These are phyloP conservation scores for Coemansia nantahalensis DNA, from an alignment of 192 early-diverging fungal species.

Conservation along the genomic window DNA sequence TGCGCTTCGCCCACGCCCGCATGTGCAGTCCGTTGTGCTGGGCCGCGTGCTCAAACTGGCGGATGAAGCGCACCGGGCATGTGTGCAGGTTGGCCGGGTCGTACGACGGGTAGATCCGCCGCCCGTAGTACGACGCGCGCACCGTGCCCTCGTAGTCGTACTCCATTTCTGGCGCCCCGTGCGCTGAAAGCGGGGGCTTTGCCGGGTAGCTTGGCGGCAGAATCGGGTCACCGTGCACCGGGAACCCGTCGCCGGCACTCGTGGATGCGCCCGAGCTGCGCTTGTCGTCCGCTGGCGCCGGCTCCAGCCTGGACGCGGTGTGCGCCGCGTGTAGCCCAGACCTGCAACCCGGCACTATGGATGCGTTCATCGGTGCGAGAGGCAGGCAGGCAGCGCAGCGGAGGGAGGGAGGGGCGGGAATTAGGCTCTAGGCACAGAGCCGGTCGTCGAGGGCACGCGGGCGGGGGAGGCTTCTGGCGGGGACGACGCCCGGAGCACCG, in stretches of 20 bases:
- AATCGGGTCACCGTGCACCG: neutral
- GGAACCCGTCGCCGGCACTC: conserved; percentile 1
- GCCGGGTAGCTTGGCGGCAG: neutral
- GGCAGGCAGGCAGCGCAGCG: too few species aligned
- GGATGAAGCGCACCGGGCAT: conserved; percentile 41
- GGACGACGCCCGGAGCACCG: neutral
- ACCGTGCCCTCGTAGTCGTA: conserved; percentile 37
- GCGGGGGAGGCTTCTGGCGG: too few species aligned
- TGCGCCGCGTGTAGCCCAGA: neutral
- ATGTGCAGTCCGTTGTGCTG: conserved; percentile 45
- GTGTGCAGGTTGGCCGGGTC: conserved; percentile 29
- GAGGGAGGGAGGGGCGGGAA: too few species aligned
- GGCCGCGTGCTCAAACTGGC: conserved; percentile 49
- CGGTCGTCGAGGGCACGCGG: too few species aligned
- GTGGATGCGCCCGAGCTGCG: neutral
- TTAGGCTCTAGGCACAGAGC: too few species aligned
- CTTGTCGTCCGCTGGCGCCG: neutral
- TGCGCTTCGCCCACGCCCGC: conserved; percentile 43
- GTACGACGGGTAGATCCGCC: conserved; percentile 42
- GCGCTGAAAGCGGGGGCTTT: neutral
- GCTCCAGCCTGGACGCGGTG: neutral
- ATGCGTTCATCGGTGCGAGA: too few species aligned
- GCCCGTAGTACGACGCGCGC: conserved; percentile 35
- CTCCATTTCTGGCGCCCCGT: conserved; percentile 1
- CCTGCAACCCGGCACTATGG: too few species aligned